phyloP scores from a whole-genome alignment of 306 rosid species.

The Alnus glutinosa region DNA sequence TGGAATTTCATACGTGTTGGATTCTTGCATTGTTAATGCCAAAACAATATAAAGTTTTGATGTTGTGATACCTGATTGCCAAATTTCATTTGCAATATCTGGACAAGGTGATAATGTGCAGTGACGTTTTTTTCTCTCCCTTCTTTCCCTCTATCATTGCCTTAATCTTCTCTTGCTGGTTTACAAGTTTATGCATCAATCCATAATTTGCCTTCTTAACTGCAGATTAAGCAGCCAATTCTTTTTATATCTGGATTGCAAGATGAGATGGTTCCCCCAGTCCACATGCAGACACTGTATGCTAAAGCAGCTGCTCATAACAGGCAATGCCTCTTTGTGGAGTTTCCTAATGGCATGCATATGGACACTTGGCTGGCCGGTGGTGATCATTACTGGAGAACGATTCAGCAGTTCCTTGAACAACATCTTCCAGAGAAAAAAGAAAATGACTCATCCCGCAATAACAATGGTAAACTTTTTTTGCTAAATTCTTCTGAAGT shows the following conservation, averaged over 20 bases:
- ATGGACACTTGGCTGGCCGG: constrained; percentile 97
- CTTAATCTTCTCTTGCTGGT: background rate
- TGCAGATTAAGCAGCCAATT: constrained; percentile 92
- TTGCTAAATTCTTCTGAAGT: background rate
- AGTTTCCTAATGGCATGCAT: constrained; percentile 95
- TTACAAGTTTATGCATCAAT: constrained; percentile 20
- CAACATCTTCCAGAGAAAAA: constrained; percentile 51
- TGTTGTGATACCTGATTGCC: background rate
- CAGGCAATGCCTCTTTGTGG: constrained; percentile 67
- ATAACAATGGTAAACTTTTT: constrained; percentile 37
- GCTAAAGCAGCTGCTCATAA: constrained; percentile 95
- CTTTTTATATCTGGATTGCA: constrained; percentile 93
- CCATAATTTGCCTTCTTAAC: constrained; percentile 19
- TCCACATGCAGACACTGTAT: constrained; percentile 86
- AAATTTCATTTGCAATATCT: background rate
- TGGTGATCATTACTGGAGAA: constrained; percentile 89
- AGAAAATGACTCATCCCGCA: constrained; percentile 51
- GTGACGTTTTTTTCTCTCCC: background rate
- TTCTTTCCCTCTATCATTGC: constrained; percentile 17
- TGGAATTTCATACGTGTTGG: background rate
- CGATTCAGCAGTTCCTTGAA: constrained; percentile 69
- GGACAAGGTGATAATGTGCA: background rate
- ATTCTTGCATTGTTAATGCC: background rate
- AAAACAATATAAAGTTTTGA: background rate
- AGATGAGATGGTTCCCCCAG: constrained; percentile 98